Percentiles rank a stretch among this genome's conserved stretches.
Conservation (phyloP, 2,329 filamentous ascomycete species). For the Aspergillus piperis region DNA sequence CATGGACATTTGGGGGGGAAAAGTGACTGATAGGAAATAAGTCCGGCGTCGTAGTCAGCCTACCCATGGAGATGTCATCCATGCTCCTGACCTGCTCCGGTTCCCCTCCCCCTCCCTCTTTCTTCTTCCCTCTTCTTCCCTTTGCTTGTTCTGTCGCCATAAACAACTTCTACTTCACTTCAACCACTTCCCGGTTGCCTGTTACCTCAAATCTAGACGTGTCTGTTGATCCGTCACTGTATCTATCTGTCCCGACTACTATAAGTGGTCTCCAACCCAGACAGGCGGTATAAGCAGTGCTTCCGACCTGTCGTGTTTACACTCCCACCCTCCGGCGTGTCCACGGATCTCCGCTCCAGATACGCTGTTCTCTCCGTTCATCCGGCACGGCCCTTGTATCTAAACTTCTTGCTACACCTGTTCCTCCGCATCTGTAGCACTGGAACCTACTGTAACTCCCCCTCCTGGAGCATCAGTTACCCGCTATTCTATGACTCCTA, state of each 20-base stretch:
- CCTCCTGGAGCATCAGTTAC: neutral
- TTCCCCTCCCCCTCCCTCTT: constrained; percentile 21
- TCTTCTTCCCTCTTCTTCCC: constrained; percentile 17
- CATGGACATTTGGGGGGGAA: neutral
- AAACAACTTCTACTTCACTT: constrained; percentile 5
- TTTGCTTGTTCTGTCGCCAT: neutral
- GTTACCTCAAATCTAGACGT: neutral
- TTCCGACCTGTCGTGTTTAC: constrained; percentile 24
- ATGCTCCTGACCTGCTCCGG: constrained; percentile 27
- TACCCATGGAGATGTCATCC: constrained; percentile 23
- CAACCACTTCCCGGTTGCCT: neutral
- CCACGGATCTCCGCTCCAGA: constrained; percentile 30
- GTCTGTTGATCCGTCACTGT: neutral
- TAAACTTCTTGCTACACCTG: neutral
- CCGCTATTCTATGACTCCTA: constrained; percentile 15
- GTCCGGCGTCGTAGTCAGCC: constrained; percentile 17
- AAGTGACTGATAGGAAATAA: constrained; percentile 19
- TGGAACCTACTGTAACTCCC: neutral
- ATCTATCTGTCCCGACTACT: neutral
- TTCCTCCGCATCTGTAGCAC: neutral
- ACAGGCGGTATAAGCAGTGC: constrained; percentile 26
- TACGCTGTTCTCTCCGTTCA: constrained; percentile 20
- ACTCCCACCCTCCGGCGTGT: constrained; percentile 33
- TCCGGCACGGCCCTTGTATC: neutral
- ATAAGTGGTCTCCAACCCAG: constrained; percentile 2